Evolutionary conservation across 345 rosid species (phyloP), one percentile per base, ranked within the genome.

Genomic region (Linum lewisii): DNA sequence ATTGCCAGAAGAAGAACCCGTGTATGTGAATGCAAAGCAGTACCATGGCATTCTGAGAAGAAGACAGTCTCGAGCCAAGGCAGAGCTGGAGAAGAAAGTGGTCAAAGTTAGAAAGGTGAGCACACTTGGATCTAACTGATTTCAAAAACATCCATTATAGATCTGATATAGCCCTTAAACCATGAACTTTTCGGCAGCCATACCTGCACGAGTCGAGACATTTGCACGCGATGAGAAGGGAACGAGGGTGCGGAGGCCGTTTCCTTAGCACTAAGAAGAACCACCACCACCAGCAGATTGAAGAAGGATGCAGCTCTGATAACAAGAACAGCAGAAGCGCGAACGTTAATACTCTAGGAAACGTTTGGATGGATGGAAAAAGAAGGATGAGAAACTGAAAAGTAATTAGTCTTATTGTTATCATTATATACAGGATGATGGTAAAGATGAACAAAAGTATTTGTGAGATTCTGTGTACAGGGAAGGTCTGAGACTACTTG

Each of bases 171-270:
- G 14, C 15, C 47, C 18, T 42, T 0, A 0, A 34, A 34, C 1
- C 22, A n/a, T 51, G 11, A 21, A 15, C 7, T 3, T 21, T 10
- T 2, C 24, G 23, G 77, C 78, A 80, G 85, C 82, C 84, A 3
- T 80, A 77, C 58, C 82, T 77, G 52, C 85, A 80, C 1, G 82
- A 80, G 68, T 77, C 85, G n/a, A 63, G 85, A 56, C 85, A 80
- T 57, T 60, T 53, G 44, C 85, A 80, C 64, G 85, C 85, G 1
- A 24, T 77, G 38, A 80, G 69, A 24, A 67, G 85, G 72, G 71
- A 69, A 29, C 62, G 85, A 55, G 85, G 85, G n/a, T 63, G 78
- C 2, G 80, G 82, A 7, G 85, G 85, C 15, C 80, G 82, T 19
- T 80, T 80, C 66, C 75, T 80, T 66, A 64, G 76, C 71, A 59